A percentile compares a stretch with the other conserved stretches of the same genome.
These are phyloP conservation scores for Pseudognaphalium luteoalbum DNA, from an alignment of 129 eudicot species.

Conservation along the genomic window DNA sequence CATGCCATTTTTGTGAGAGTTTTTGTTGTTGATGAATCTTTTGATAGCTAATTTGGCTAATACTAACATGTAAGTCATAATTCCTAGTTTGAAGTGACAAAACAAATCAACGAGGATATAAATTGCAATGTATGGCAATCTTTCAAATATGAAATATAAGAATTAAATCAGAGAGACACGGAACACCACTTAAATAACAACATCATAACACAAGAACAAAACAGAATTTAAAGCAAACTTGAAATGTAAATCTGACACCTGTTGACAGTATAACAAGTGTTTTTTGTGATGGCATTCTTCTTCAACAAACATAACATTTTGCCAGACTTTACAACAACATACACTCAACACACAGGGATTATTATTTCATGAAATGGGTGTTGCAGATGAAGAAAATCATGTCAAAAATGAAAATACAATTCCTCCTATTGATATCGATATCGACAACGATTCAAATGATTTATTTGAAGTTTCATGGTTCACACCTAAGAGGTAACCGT, in stretches of 20 bases:
- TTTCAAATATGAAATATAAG: slow-evolving; percentile 2
- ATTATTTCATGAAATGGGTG: slow-evolving; percentile 36
- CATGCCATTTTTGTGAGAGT: no score
- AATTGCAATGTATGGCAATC: slow-evolving; percentile 4
- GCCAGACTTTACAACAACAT: slow-evolving; percentile 19
- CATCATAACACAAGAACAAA: slow-evolving; percentile 11
- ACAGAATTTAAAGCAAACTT: slow-evolving; percentile 29
- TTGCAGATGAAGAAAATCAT: slow-evolving; percentile 23
- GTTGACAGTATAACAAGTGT: slow-evolving; percentile 31
- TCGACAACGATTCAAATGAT: slow-evolving; percentile 24
- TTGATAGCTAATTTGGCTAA: no score
- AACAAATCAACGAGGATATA: not conserved
- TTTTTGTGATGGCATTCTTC: not conserved
- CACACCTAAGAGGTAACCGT: slow-evolving; percentile 33
- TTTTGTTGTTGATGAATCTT: no score
- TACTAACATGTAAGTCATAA: not conserved
- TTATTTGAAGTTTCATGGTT: slow-evolving; percentile 30
- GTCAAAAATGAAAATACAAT: not conserved
- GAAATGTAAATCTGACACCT: slow-evolving; percentile 36
- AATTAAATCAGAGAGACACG: slow-evolving; percentile 33
- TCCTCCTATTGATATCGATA: slow-evolving; percentile 6
- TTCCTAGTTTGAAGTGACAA: not conserved
- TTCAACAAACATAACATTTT: not conserved
- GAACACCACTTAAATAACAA: slow-evolving; percentile 37
- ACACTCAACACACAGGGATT: slow-evolving; percentile 18